Base-by-base conservation (phyloP, 495 filamentous ascomycete genomes). In the Podospora conica region DNA sequence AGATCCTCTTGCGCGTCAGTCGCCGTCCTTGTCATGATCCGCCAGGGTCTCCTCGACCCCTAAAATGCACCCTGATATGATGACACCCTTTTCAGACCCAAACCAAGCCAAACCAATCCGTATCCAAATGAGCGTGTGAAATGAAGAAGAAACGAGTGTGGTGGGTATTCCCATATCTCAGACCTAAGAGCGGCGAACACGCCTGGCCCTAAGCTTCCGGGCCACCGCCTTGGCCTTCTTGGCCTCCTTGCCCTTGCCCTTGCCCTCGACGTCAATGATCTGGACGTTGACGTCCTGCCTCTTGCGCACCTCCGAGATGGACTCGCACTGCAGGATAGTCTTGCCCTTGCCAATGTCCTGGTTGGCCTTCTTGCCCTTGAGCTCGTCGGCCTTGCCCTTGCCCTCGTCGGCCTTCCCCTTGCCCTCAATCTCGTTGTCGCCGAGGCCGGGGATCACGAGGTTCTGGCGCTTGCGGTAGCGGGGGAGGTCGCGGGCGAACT, bases 321-420 rank as follows among this genome's bases (percentile, higher is more conserved):
- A 12, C 40, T 48, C 40, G 15, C 40, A 48, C 40, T 48, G 40
- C 40, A 48, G 18, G 5, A 48, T 7, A 18, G 8, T n/a, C 40
- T 48, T 48, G 40, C 15, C 40, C 40, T 48, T 48, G 18, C 40
- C 40, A 0, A n/a, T 18, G 7, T 2, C 40, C 40, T n/a, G n/a
- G n/a, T 48, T 48, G 29, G 10, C 29, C 29, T 33, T 33, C 40
- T 48, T 59, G n/a, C 53, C 65, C 10, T 61, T 65, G 25, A 24
- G 48, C 8, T n/a, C 56, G 15, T 40, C 18, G 1, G 3, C 66
- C 25, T 9, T 53, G 7, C 15, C 66, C 28, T 56, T 29, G 12
- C 22, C 31, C 18, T 40, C 28, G 3, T 61, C 65, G 9, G 58
- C 66, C 23, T 68, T 68, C 12, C 62, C 66, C 23, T 65, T 61